Conservation (phyloP, 352 stramenopile species). For the Phytophthora brassicae region DNA sequence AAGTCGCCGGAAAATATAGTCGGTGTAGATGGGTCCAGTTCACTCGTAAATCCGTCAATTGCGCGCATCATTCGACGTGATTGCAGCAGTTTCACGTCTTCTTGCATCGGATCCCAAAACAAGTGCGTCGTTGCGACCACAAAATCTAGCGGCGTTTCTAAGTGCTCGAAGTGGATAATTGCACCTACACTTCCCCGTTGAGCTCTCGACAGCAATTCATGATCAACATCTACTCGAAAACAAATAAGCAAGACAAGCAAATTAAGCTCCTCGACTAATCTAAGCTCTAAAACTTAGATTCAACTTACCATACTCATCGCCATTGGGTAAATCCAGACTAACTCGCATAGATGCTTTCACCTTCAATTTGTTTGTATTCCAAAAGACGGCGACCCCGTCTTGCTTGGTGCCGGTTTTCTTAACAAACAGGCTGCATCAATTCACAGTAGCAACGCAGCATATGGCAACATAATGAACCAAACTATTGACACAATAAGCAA, state of each 20-base stretch:
- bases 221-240: conserved; percentile 43
- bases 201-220: conserved; percentile 52
- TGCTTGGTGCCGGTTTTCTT: conserved; percentile 67
- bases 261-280: background rate
- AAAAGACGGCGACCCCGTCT: conserved; percentile 80
- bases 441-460: no score
- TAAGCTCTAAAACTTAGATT: background rate
- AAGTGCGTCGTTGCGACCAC: conserved; percentile 81
- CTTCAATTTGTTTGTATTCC: conserved; percentile 49
- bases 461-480: no score
- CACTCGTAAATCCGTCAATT: conserved; percentile 40
- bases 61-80: conserved; percentile 51
- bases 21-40: conserved; percentile 18
- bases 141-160: conserved; percentile 41
- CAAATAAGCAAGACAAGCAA: background rate
- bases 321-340: conserved; percentile 50
- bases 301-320: conserved; percentile 53
- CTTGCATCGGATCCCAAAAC: conserved; percentile 83
- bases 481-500: no score
- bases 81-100: conserved; percentile 85
- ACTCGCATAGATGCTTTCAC: conserved; percentile 46
- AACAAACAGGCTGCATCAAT: conserved; percentile 55
- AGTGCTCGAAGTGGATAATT: conserved; percentile 55
- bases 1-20: conserved; percentile 80
- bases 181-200: conserved; percentile 62